Percentiles rank a stretch among this genome's conserved stretches.
phyloP scores from a whole-genome alignment of 805 yeast genomes.

The Kodamaea neixiangensis region DNA sequence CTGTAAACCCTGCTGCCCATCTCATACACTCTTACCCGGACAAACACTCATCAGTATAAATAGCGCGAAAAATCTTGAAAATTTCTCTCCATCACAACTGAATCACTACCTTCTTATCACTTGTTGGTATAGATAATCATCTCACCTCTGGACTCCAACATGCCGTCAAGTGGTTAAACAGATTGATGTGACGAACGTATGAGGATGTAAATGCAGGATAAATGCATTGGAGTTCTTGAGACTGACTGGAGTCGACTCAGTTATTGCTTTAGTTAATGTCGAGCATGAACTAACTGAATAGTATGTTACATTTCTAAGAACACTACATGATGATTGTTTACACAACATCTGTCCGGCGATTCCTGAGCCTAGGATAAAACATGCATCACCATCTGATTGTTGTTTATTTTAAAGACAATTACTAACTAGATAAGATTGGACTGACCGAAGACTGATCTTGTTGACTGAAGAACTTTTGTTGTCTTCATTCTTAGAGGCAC shows the following conservation, averaged over 20 bases:
- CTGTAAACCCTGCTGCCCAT: no score
- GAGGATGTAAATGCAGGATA: conserved; percentile 82
- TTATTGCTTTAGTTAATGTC: neutral
- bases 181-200: conserved; percentile 34
- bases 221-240: conserved; percentile 69
- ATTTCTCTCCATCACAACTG: neutral
- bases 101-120: neutral
- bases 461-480: no score
- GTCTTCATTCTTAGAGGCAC: no score
- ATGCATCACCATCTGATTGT: conserved; percentile 97
- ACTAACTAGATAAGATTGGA: no score
- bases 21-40: conserved; percentile 11
- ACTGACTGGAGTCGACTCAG: neutral
- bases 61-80: neutral
- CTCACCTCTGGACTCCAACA: neutral
- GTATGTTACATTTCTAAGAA: conserved; percentile 9
- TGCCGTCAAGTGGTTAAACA: conserved; percentile 25
- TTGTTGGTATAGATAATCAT: conserved; percentile 5
- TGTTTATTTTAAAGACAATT: neutral
- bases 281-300: conserved; percentile 1
- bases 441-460: no score
- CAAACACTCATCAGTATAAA: neutral
- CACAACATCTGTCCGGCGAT: conserved; percentile 45
- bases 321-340: conserved; percentile 19
- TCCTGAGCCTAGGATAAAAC: conserved; percentile 82